Evolutionary conservation across 257 asterid species (phyloP), one percentile per base, ranked within the genome.

Genomic region (Knoxia roxburghii): DNA sequence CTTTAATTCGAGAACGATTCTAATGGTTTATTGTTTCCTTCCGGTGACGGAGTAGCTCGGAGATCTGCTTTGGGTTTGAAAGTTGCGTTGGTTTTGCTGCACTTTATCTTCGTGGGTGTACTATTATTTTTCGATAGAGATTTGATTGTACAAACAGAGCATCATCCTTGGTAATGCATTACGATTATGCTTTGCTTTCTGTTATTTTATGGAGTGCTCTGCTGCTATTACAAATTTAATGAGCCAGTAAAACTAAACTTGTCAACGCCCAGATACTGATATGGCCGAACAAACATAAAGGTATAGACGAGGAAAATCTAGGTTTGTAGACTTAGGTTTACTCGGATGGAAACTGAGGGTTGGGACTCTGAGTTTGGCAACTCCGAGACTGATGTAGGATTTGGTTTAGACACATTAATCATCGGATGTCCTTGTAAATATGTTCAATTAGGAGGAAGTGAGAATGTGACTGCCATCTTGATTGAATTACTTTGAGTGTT

Each of bases 61-160:
- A 82, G 99, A 87, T 87, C 97, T 65, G 81, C 89, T 53, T 68
- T 87, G 50, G 78, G 79, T 49, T 78, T 94, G 84, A 89, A 82
- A 77, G 59, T 82, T 49, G 87, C 95, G 43, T 72, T 94, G 86
- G 95, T 94, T 77, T n/a, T 76, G 65, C 88, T 94, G 83, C 99
- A 94, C 86, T 78, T 94, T 70, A 72, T 87, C 30, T 84, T 68
- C 48, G 80, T 74, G 15, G 96, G 93, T 39, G 81, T 81, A 69
- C 64, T 94, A 20, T 81, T 88, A 61, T 27, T 81, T 64, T 80
- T 90, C 46, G 96, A 90, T 78, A 37, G 68, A 72, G 91, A 84
- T 78, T 83, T 91, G 83, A 81, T 90, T 68, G 82, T 65, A 70
- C 84, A 79, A 79, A 78, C 95, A 51, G 74, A 69, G 64, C 77